Percentiles rank a stretch among this genome's conserved stretches.
phyloP scores from a whole-genome alignment of 31 red algal genomes.

The Asparagopsis taxiformis region DNA sequence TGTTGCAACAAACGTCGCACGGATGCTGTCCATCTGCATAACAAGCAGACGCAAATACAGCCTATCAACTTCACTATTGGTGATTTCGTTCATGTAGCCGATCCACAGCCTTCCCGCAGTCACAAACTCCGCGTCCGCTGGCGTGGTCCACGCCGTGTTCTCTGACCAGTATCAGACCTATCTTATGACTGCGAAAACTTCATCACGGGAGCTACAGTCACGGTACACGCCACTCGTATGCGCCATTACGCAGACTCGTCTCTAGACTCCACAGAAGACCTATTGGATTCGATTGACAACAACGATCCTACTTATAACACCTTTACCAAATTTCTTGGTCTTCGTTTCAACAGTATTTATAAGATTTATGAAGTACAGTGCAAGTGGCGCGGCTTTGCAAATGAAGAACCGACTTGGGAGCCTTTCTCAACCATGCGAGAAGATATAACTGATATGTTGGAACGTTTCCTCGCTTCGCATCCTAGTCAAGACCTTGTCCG shows the following conservation, averaged over 20 bases:
- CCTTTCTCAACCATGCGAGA: constrained; percentile 6
- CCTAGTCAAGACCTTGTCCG: constrained; percentile 3
- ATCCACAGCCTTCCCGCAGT: not conserved
- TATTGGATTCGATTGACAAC: constrained; percentile 15
- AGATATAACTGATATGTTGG: constrained; percentile 21
- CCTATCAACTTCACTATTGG: not conserved
- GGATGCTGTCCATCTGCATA: constrained; percentile 1
- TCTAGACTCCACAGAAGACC: constrained; percentile 5
- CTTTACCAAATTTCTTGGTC: constrained; percentile 3
- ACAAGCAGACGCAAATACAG: constrained; percentile 12
- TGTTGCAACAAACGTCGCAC: not conserved
- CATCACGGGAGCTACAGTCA: not conserved
- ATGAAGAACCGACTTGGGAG: constrained; percentile 33
- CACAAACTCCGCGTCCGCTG: constrained; percentile 4
- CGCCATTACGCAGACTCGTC: constrained; percentile 22
- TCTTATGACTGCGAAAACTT: constrained; percentile 20
- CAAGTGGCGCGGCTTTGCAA: constrained; percentile 34
- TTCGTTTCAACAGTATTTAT: not conserved
- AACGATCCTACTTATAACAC: constrained; percentile 11
- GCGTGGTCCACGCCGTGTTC: constrained; percentile 5
- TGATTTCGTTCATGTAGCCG: constrained; percentile 27
- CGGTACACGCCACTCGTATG: constrained; percentile 21
- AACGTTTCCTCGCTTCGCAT: constrained; percentile 1
- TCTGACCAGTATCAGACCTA: not conserved
- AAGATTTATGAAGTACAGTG: not conserved